A percentile compares a stretch with the other conserved stretches of the same genome.
phyloP scores from a whole-genome alignment of 208 protist species.

The Leishmania martiniquensis region DNA sequence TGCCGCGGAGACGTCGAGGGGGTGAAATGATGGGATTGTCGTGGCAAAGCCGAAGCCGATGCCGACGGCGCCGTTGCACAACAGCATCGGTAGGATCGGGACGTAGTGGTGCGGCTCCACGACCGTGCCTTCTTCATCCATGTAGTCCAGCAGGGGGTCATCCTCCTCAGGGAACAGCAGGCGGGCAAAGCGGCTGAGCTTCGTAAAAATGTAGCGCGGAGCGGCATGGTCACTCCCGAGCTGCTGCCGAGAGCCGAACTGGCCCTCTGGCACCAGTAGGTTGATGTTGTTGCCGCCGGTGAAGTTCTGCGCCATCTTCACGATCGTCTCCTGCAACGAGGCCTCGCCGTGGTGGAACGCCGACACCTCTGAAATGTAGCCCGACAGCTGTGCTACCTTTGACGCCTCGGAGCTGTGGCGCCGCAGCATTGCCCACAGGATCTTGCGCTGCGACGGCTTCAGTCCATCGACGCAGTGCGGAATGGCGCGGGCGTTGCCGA shows the following conservation, averaged over 20 bases:
- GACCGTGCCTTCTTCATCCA: constrained; percentile 97
- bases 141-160: constrained; percentile 96
- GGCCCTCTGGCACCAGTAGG: constrained; percentile 97
- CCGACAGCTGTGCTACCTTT: constrained; percentile 99
- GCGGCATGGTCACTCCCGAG: constrained; percentile 98
- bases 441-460: constrained; percentile 99
- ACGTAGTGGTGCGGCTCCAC: constrained; percentile 99
- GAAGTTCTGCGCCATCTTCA: constrained; percentile 99
- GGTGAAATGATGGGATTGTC: constrained; percentile 95
- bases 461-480: constrained; percentile 98
- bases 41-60: constrained; percentile 99
- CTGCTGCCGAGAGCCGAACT: constrained; percentile 98
- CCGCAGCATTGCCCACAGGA: constrained; percentile 96
- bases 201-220: constrained; percentile 96
- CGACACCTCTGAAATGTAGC: constrained; percentile 97
- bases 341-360: constrained; percentile 99
- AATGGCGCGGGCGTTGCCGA: constrained; percentile 90
- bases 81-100: constrained; percentile 98
- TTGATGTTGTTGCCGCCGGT: constrained; percentile 99
- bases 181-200: constrained; percentile 94
- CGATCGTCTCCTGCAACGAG: constrained; percentile 97
- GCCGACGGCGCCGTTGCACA: constrained; percentile 99
- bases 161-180: constrained; percentile 98
- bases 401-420: constrained; percentile 93
- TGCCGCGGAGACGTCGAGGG: constrained; percentile 94